Conservation (phyloP, 768 basidiomycete genomes). For the Hirschioporus abietinus region DNA sequence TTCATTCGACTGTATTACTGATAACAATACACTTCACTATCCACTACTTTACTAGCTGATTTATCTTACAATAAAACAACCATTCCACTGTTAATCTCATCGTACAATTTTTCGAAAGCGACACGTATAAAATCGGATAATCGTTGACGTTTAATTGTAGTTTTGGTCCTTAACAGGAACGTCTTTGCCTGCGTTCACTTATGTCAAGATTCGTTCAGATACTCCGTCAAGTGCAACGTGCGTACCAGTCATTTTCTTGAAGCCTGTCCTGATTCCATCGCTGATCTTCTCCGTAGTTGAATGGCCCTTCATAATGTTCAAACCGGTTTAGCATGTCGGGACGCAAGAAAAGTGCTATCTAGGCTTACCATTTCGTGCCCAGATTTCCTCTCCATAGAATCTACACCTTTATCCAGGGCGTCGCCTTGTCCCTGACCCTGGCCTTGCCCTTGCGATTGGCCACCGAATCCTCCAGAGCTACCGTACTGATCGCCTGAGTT, state of each 20-base stretch:
- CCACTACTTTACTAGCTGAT: no score
- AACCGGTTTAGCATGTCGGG: background rate
- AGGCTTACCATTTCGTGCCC: slow-evolving; percentile 12
- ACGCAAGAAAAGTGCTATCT: background rate
- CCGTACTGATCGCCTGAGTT: no score
- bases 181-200: slow-evolving; percentile 11
- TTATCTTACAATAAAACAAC: no score
- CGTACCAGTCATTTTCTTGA: slow-evolving; percentile 14
- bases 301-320: slow-evolving; percentile 8
- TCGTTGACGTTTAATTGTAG: slow-evolving; percentile 1
- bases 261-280: slow-evolving; percentile 12
- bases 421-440: slow-evolving; percentile 6
- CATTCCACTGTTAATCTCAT: no score
- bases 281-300: slow-evolving; percentile 14
- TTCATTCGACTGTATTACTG: no score
- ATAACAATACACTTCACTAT: no score
- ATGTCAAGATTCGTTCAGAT: background rate
- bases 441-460: no score
- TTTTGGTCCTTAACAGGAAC: slow-evolving; percentile 13
- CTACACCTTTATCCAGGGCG: slow-evolving; percentile 13
- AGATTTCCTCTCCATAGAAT: slow-evolving; percentile 10
- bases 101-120: no score
- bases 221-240: background rate
- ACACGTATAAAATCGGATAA: no score
- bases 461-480: no score